Percentiles rank a stretch among this genome's conserved stretches.
phyloP scores from a whole-genome alignment of 192 early-diverging fungal species.

The Podila epigama region DNA sequence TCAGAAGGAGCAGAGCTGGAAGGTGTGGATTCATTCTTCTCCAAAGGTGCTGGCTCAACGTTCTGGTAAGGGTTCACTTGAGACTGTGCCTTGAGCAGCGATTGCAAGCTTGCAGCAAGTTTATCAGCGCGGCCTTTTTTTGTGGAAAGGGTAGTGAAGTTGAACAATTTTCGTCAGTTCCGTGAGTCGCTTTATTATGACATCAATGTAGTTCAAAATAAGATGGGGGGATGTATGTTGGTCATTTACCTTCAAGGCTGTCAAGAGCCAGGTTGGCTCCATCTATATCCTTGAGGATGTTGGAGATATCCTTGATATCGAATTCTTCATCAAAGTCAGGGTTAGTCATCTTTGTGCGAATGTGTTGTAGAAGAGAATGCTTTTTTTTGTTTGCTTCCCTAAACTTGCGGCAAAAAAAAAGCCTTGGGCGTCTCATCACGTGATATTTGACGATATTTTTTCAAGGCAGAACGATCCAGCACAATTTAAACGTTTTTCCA shows the following conservation, averaged over 20 bases:
- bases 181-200: too few species aligned
- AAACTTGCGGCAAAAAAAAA: background rate
- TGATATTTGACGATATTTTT: too few species aligned
- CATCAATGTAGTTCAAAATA: too few species aligned
- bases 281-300: constrained; percentile 43
- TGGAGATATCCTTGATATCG: constrained; percentile 39
- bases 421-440: too few species aligned
- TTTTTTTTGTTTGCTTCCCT: too few species aligned
- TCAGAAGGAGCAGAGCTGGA: background rate
- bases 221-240: too few species aligned
- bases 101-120: constrained; percentile 16
- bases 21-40: background rate
- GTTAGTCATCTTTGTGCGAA: constrained; percentile 24
- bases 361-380: background rate
- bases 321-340: constrained; percentile 34
- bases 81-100: constrained; percentile 40
- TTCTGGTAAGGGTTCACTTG: constrained; percentile 26
- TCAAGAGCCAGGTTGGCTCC: constrained; percentile 31
- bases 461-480: too few species aligned
- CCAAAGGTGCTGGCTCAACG: constrained; percentile 15
- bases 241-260: constrained; percentile 18
- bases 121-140: constrained; percentile 26
- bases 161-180: too few species aligned
- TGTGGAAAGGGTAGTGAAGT: background rate
- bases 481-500: background rate